Conservation (phyloP, 768 basidiomycete genomes). For the Leccinum boreale region DNA sequence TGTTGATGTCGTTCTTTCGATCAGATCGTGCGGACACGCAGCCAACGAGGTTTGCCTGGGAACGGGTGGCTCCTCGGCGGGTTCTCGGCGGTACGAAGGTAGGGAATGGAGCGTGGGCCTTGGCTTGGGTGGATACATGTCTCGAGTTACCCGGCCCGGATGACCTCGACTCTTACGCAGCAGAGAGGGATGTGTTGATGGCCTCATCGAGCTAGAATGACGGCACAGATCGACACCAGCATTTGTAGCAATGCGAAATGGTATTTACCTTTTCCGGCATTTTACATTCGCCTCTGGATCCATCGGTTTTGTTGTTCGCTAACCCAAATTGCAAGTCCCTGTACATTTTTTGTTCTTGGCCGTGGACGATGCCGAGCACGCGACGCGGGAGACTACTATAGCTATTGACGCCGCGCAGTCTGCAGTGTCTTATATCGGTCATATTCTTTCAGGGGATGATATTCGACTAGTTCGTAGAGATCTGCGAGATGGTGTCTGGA, state of each 20-base stretch:
- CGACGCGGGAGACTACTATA: too few species aligned
- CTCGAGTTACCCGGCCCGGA: slow-evolving; percentile 33
- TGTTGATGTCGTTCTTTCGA: slow-evolving; percentile 1
- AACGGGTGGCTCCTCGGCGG: slow-evolving; percentile 47
- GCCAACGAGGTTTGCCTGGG: slow-evolving; percentile 62
- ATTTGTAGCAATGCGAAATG: neutral
- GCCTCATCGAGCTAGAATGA: slow-evolving; percentile 9
- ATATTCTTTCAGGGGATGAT: too few species aligned
- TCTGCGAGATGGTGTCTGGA: too few species aligned
- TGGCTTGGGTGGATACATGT: slow-evolving; percentile 70
- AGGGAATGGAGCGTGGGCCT: slow-evolving; percentile 76
- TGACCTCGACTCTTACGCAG: slow-evolving; percentile 17
- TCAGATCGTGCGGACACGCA: slow-evolving; percentile 78
- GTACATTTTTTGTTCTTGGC: too few species aligned
- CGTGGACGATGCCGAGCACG: too few species aligned
- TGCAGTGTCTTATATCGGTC: too few species aligned
- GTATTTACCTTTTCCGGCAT: too few species aligned
- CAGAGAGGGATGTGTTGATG: slow-evolving; percentile 21
- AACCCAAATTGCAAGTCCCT: too few species aligned
- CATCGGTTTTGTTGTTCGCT: too few species aligned
- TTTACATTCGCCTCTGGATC: too few species aligned
- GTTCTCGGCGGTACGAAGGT: slow-evolving; percentile 70
- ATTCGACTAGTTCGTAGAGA: too few species aligned
- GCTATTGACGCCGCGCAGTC: too few species aligned
- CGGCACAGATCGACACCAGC: neutral